Base-by-base conservation (phyloP, 2,329 filamentous ascomycete species). In the Magnaporthiopsis rhizophila region DNA sequence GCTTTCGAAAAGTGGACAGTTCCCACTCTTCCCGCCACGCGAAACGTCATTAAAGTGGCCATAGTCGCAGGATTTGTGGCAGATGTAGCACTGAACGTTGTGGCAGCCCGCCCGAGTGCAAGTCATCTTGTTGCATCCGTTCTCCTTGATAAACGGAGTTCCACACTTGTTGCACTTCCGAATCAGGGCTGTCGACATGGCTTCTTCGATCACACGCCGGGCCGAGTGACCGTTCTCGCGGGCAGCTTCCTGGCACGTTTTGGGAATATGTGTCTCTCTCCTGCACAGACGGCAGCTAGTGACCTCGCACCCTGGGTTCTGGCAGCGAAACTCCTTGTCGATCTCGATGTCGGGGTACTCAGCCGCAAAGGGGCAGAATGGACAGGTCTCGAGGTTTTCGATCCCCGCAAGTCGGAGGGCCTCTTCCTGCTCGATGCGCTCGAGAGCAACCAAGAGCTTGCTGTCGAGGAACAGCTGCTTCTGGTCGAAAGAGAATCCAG, bases 81-180 rank as follows among this genome's bases (percentile, higher is more conserved):
- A 96, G 58, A 91, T 80, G 69, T 92, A 92, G 71, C 87, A 89
- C 67, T 86, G 84, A 0, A 82, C 70, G 59, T 85, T 83, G 2
- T 64, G 6, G 65, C 85, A 87, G 1, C 76, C 75, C 57, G 71
- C 62, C n/a, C 82, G 81, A 0, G 83, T 79, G 73, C 92, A 96
- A 0, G 74, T 81, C 84, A 96, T 91, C 75, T 93, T 93, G 77
- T 96, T 96, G 77, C 92, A 96, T 3, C 92, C 92, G 38, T 78
- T 73, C 50, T 88, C 83, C 72, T 96, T 96, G 73, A 96, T 83
- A 69, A 94, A 95, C 0, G 87, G 86, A n/a, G 86, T 84, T n/a
- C 71, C 71, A 78, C 84, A 87, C 68, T 82, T 81, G 69, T 91
- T 91, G 79, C 92, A 96, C 34, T 80, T 86, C 26, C 92, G 84